Base-by-base conservation (phyloP, 2,329 filamentous ascomycete species). In the Daldinia sp. region DNA sequence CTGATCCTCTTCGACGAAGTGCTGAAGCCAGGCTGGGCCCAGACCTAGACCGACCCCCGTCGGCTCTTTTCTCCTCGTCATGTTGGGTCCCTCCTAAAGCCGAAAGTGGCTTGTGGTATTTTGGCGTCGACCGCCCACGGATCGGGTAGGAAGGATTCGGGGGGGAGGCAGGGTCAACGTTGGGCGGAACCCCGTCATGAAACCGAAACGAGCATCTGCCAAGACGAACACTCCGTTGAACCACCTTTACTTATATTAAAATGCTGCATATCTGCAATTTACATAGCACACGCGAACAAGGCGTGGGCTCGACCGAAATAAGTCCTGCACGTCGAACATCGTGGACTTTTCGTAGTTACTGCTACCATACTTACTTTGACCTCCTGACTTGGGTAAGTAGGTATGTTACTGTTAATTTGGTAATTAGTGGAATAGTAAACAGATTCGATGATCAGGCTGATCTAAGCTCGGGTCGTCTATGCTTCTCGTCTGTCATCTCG, bases 201-300 rank as follows among this genome's bases (percentile, higher is more conserved):
- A 66, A 66, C 63, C 60, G 63, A 66, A 63, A 63, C 60, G 54
- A 60, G 56, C 60, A 49, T 57, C 51, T 56, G 63, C 60, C 63
- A 63, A 66, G 60, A 55, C 25, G 25, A 45, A n/a, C 25, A 25
- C 10, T 34, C 13, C 29, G 11, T 19, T 58, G 30, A 45, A 47
- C 50, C 49, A 39, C 51, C 43, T 61, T 55, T 30, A 21, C 11
- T 49, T 49, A 49, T 48, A 48, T 48, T 56, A 27, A 37, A n/a
- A 25, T 27, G 19, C n/a, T n/a, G 21, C 21, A 6, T 1, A 21
- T 37, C n/a, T 23, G 30, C 32, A 54, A 54, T 49, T 45, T 51
- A 45, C 58, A 48, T 19, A 48, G 45, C 45, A 48, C 45, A 48
- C 45, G 45, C 45, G 25, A 32, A 32, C 8, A 4, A 48, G 45